Evolutionary conservation across 208 protist genomes (phyloP).

Genomic region (Acanthamoeba triangularis): DNA sequence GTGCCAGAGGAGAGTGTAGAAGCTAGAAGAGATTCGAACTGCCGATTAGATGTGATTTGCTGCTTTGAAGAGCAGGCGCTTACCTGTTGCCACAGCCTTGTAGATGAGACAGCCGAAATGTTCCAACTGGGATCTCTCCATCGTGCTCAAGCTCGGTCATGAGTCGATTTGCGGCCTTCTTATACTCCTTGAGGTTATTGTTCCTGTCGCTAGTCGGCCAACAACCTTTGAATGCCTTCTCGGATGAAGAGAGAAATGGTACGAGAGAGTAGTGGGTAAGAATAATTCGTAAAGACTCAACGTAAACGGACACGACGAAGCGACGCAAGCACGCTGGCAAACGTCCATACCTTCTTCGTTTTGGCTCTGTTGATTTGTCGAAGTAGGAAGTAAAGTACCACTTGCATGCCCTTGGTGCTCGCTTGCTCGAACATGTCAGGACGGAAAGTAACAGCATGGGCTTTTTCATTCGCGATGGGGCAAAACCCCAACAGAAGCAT

Average conservation of each 20-base stretch:
- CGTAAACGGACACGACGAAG: no score
- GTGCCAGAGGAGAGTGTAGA: slow-evolving; percentile 7
- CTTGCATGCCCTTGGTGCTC: slow-evolving; percentile 63
- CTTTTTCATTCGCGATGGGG: neutral
- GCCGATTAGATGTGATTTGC: neutral
- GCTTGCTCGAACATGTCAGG: slow-evolving; percentile 34
- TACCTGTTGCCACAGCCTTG: slow-evolving; percentile 5
- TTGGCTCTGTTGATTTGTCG: neutral
- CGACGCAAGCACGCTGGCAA: no score
- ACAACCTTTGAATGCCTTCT: slow-evolving; percentile 21
- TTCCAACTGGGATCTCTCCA: neutral
- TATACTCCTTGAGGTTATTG: neutral
- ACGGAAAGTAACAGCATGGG: neutral
- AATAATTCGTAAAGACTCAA: no score
- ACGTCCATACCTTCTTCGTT: neutral
- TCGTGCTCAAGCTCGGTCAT: slow-evolving; percentile 40
- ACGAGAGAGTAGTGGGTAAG: no score
- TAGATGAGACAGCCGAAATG: slow-evolving; percentile 43
- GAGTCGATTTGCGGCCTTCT: neutral
- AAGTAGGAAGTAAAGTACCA: slow-evolving; percentile 37
- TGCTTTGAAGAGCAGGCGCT: no score
- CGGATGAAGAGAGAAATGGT: no score
- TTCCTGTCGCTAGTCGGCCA: slow-evolving; percentile 27
- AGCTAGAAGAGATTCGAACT: neutral
- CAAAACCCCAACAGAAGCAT: slow-evolving; percentile 42